phyloP scores from a whole-genome alignment of 2,329 filamentous ascomycete species.

The Diplodia mutila region DNA sequence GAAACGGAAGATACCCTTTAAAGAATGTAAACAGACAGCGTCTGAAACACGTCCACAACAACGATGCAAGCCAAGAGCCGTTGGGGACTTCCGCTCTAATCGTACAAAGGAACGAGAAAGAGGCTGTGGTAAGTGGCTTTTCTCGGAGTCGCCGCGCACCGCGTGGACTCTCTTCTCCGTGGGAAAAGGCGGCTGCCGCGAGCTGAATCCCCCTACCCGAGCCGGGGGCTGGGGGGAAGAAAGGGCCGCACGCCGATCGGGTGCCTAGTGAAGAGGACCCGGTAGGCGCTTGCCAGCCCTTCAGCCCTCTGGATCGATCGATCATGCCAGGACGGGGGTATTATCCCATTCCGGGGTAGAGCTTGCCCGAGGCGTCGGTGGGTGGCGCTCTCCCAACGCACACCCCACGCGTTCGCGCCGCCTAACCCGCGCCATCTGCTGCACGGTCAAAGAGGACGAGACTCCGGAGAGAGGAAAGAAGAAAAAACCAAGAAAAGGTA shows the following conservation, averaged over 20 bases:
- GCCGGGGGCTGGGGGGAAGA: not conserved
- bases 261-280: not conserved
- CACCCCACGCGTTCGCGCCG: not conserved
- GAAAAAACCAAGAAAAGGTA: not conserved
- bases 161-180: not conserved
- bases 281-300: not conserved
- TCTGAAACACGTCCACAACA: not conserved
- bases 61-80: not conserved
- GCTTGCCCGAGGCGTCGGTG: not conserved
- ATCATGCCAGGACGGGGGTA: slow-evolving; percentile 1
- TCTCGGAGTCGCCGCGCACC: slow-evolving; percentile 4
- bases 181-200: not conserved
- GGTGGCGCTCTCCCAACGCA: not conserved
- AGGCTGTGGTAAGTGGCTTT: slow-evolving; percentile 13
- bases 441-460: not conserved
- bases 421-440: not conserved
- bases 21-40: not conserved
- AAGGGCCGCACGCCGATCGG: not conserved
- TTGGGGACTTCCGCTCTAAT: not conserved
- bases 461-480: not conserved
- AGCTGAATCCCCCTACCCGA: not conserved
- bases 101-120: not conserved
- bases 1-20: not conserved
- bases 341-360: slow-evolving; percentile 4
- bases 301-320: slow-evolving; percentile 12